Base-by-base conservation (phyloP, 129 eudicot species). In the Pulicaria dysenterica region DNA sequence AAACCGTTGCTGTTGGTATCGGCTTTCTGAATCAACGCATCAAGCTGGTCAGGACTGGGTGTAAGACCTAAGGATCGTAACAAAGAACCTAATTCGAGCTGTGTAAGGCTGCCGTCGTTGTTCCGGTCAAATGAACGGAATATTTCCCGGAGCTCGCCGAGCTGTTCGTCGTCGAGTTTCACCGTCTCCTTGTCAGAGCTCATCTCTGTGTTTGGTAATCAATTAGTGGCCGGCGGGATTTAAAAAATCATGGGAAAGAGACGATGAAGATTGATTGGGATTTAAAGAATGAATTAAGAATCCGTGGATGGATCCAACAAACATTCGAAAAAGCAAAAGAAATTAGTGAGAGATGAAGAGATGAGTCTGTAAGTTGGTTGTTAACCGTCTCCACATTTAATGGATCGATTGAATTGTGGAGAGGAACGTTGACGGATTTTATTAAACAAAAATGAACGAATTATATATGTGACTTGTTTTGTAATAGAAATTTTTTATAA, bases 91-190 rank as follows among this genome's bases (percentile, higher is more conserved):
- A 94, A 83, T 80, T 94, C 98, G 14, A 94, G 87, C 47, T 89
- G 95, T 9, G 98, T 93, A 3, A 93, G 84, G 82, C 96, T 87
- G 45, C 98, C 98, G 74, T 93, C 98, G 78, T 93, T 88, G 85
- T 93, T 93, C 19, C 98, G 76, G 66, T 93, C 98, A 58, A 93
- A 93, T 13, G 95, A 87, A 34, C 96, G 83, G 91, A 93, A 90
- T 10, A 93, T 90, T 47, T 90, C 98, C 3, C 95, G 95, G 40
- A 93, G 88, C 76, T 93, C 96, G 0, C 77, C 31, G 5, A 93
- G 63, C 56, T 89, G 96, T 73, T 90, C 96, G 70, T 93, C 98
- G 69, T 90, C 98, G 49, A 93, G 74, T 39, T 87, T 85, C 58
- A 77, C 78, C 14, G 88, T 71, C 3, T 80, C 74, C 43, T 80